phyloP scores from a whole-genome alignment of 305 asterid species.

The Solanum aculeatissimum region DNA sequence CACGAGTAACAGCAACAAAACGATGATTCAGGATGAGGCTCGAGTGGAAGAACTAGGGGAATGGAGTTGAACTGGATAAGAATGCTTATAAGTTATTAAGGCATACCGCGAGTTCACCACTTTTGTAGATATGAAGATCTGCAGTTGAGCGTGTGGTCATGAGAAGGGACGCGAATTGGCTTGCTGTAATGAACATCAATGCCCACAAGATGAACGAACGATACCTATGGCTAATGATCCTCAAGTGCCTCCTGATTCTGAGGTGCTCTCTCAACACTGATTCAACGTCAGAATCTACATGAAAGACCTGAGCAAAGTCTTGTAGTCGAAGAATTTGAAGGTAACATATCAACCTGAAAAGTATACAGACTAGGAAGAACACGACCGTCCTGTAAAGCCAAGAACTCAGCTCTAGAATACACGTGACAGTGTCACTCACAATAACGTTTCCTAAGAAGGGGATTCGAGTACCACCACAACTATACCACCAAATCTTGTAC shows the following conservation, averaged over 20 bases:
- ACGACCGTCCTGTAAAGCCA: slow-evolving; percentile 83
- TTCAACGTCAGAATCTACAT: slow-evolving; percentile 62
- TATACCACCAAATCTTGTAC: slow-evolving; percentile 86
- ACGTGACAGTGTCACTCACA: slow-evolving; percentile 63
- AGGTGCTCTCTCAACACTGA: slow-evolving; percentile 69
- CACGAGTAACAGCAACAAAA: neutral
- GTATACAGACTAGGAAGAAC: slow-evolving; percentile 68
- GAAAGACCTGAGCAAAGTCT: slow-evolving; percentile 71
- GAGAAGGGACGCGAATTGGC: slow-evolving; percentile 79
- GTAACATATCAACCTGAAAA: slow-evolving; percentile 69
- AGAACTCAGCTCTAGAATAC: slow-evolving; percentile 66
- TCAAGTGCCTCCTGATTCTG: slow-evolving; percentile 70
- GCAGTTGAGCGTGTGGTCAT: slow-evolving; percentile 55
- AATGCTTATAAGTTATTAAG: neutral
- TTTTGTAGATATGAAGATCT: slow-evolving; percentile 31
- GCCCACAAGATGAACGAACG: slow-evolving; percentile 57
- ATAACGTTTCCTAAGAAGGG: slow-evolving; percentile 65
- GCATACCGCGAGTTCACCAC: slow-evolving; percentile 82
- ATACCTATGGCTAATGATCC: slow-evolving; percentile 80
- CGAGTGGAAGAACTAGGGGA: neutral
- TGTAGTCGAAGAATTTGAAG: slow-evolving; percentile 82
- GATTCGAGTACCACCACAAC: slow-evolving; percentile 58
- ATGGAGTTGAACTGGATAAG: neutral
- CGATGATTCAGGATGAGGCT: neutral
- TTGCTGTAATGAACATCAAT: slow-evolving; percentile 50